These are phyloP conservation scores for Globisporangium cederbergense DNA, from an alignment of 352 stramenopile species.

Conservation along the genomic window DNA sequence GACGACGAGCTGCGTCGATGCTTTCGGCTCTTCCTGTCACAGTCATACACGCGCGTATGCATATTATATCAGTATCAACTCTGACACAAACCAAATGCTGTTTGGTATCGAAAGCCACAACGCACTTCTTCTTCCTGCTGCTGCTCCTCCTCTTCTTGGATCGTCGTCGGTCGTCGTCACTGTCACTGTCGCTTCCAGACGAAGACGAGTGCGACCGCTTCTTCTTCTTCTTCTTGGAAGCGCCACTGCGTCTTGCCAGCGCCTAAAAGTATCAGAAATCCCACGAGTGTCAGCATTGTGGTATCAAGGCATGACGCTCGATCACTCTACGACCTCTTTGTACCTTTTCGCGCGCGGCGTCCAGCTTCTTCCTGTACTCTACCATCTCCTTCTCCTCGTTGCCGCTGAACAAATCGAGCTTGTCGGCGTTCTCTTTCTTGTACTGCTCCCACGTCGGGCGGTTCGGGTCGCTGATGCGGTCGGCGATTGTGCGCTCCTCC, in stretches of 20 bases:
- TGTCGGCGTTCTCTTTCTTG: slow-evolving; percentile 95
- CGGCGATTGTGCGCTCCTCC: slow-evolving; percentile 91
- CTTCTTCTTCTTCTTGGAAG: slow-evolving; percentile 71
- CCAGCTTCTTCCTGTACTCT: slow-evolving; percentile 91
- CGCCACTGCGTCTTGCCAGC: slow-evolving; percentile 51
- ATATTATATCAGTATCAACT: not conserved
- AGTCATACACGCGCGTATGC: slow-evolving; percentile 23
- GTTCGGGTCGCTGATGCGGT: slow-evolving; percentile 92
- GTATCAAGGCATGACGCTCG: not conserved
- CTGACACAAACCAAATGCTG: not conserved
- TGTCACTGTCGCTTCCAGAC: slow-evolving; percentile 47
- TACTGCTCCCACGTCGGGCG: slow-evolving; percentile 95
- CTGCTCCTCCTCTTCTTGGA: slow-evolving; percentile 65
- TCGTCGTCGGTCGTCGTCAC: slow-evolving; percentile 40
- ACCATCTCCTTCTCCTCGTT: slow-evolving; percentile 93
- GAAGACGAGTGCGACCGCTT: slow-evolving; percentile 55
- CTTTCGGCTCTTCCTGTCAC: slow-evolving; percentile 59
- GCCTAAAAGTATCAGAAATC: slow-evolving; percentile 28
- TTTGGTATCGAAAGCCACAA: not conserved
- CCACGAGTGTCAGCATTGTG: not conserved
- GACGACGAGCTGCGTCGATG: slow-evolving; percentile 44
- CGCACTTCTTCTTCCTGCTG: slow-evolving; percentile 76
- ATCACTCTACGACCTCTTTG: not conserved
- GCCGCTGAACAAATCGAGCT: slow-evolving; percentile 79
- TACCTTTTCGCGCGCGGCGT: slow-evolving; percentile 88